Percentiles rank a stretch among this genome's conserved stretches.
Evolutionary conservation across 176 grass and related monocot species (phyloP).

Genomic region (Carex parvula): DNA sequence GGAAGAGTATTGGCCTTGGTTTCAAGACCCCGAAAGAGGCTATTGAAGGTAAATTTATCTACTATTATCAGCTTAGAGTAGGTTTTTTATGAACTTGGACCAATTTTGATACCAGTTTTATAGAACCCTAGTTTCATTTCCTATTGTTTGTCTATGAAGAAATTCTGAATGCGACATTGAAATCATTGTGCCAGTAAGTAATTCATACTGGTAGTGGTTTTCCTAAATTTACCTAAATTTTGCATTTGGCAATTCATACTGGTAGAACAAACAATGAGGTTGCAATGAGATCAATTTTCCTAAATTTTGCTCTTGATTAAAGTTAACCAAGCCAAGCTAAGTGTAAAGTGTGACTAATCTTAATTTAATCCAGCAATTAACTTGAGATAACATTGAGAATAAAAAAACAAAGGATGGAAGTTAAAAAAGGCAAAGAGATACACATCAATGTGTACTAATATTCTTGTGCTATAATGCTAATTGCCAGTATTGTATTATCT

Average conservation of each 20-base stretch:
- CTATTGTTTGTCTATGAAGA: not conserved
- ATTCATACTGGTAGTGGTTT: not conserved
- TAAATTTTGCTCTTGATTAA: not conserved
- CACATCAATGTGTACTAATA: not conserved
- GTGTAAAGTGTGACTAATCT: not conserved
- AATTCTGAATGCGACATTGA: not conserved
- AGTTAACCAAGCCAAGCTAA: not conserved
- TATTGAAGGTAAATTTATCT: conserved; percentile 19
- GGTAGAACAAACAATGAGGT: no score
- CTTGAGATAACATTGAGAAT: not conserved
- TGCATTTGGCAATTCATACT: not conserved
- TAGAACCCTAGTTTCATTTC: not conserved
- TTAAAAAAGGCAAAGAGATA: not conserved
- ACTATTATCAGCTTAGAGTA: not conserved
- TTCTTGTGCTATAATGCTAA: not conserved
- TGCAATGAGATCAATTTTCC: not conserved
- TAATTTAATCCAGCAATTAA: not conserved
- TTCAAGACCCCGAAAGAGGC: conserved; percentile 29
- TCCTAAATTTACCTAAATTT: no score
- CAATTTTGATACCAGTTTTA: not conserved
- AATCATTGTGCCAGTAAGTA: not conserved
- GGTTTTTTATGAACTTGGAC: not conserved
- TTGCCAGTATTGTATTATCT: not conserved
- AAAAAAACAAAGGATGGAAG: not conserved
- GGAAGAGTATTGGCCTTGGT: conserved; percentile 25